Evolutionary conservation across 1,139 yeast genomes (phyloP).

Genomic region (Dujonia santamariae): DNA sequence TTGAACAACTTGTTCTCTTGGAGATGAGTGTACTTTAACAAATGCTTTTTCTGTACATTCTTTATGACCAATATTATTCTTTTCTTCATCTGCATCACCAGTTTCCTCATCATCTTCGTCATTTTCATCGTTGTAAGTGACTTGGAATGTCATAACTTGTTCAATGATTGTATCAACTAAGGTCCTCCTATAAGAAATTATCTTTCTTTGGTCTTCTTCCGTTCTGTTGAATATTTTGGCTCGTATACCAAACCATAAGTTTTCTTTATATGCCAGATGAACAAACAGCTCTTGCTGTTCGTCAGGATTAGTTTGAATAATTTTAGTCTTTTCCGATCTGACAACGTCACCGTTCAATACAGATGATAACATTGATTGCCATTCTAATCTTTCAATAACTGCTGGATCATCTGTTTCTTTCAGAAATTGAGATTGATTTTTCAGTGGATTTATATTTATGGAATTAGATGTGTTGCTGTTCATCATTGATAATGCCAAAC

Average conservation of each 20-base stretch:
- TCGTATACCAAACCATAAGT: slow-evolving; percentile 75
- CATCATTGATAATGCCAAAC: slow-evolving; percentile 35
- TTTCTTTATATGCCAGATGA: slow-evolving; percentile 65
- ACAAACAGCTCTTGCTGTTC: slow-evolving; percentile 48
- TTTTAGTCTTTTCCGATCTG: slow-evolving; percentile 81
- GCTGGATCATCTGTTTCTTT: slow-evolving; percentile 57
- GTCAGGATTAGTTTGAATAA: slow-evolving; percentile 47
- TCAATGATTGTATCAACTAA: slow-evolving; percentile 72
- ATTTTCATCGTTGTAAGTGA: slow-evolving; percentile 36
- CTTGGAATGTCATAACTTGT: slow-evolving; percentile 64
- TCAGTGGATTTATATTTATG: slow-evolving; percentile 28
- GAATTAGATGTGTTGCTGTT: slow-evolving; percentile 28
- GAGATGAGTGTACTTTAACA: slow-evolving; percentile 16
- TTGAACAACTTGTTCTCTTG: slow-evolving; percentile 49
- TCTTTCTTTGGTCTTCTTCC: slow-evolving; percentile 72
- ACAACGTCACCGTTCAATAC: slow-evolving; percentile 95
- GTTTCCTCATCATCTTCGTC: slow-evolving; percentile 10
- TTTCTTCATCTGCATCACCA: neutral
- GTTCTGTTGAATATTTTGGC: slow-evolving; percentile 83
- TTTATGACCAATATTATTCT: slow-evolving; percentile 12
- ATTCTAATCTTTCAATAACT: slow-evolving; percentile 79
- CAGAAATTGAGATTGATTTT: slow-evolving; percentile 38
- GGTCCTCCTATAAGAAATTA: slow-evolving; percentile 69
- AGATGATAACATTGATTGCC: slow-evolving; percentile 92
- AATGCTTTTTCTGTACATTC: slow-evolving; percentile 15